A percentile compares a stretch with the other conserved stretches of the same genome.
Evolutionary conservation across 2,329 filamentous ascomycete genomes (phyloP).

Genomic region (Xylaria sp.): DNA sequence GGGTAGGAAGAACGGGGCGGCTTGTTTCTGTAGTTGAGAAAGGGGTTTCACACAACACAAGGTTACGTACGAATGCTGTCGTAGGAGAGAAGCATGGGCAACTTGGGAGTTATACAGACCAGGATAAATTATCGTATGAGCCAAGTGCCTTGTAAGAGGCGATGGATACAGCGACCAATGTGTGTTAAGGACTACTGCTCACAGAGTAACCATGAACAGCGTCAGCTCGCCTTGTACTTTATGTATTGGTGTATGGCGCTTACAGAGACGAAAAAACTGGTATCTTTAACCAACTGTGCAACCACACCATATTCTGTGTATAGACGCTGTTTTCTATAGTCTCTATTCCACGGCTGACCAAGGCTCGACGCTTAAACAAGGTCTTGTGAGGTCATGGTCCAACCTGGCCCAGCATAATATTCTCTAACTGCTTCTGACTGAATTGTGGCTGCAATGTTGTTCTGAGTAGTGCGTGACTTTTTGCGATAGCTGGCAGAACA

Average conservation of each 20-base stretch:
- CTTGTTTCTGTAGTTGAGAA: neutral
- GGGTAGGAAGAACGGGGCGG: neutral
- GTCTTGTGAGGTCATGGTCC: conserved; percentile 22
- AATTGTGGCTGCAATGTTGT: conserved; percentile 61
- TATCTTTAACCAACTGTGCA: conserved; percentile 16
- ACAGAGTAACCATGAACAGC: conserved; percentile 1
- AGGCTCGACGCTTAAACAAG: conserved; percentile 7
- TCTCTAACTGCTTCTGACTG: conserved; percentile 59
- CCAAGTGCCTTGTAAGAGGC: conserved; percentile 10
- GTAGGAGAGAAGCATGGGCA: neutral
- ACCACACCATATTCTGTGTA: conserved; percentile 20
- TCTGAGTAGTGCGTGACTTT: conserved; percentile 62
- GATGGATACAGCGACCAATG: neutral
- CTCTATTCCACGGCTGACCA: neutral
- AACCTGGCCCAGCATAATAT: conserved; percentile 54
- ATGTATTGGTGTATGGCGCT: conserved; percentile 9
- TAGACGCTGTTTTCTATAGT: neutral
- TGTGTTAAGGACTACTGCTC: conserved; percentile 9
- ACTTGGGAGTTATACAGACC: conserved; percentile 23
- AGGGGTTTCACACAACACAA: neutral
- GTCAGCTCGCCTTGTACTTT: neutral
- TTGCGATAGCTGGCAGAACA: conserved; percentile 61
- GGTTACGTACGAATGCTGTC: neutral
- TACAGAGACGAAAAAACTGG: conserved; percentile 15
- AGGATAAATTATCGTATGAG: conserved; percentile 14